These are phyloP conservation scores for Ogataea dorogensis DNA, from an alignment of 805 yeast genomes.

Conservation along the genomic window DNA sequence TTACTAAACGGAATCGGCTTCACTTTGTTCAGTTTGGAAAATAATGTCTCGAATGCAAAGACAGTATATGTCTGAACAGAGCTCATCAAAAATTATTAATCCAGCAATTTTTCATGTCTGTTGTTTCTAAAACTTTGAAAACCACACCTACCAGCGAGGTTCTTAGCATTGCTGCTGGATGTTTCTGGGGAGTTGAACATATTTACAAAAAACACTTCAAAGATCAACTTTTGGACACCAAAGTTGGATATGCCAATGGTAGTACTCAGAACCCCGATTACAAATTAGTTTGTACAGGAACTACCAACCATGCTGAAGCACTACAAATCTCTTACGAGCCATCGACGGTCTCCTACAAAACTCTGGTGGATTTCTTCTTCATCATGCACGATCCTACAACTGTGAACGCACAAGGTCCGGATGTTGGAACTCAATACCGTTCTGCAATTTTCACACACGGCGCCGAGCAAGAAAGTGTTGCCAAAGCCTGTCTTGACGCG, in stretches of 20 bases:
- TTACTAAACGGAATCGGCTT: slow-evolving; percentile 15
- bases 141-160: slow-evolving; percentile 43
- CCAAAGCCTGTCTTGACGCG: slow-evolving; percentile 43
- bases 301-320: slow-evolving; percentile 80
- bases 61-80: slow-evolving; percentile 36
- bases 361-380: slow-evolving; percentile 79
- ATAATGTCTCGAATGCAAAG: slow-evolving; percentile 40
- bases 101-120: slow-evolving; percentile 6
- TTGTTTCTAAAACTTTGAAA: slow-evolving; percentile 26
- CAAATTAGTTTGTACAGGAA: slow-evolving; percentile 69
- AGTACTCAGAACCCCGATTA: slow-evolving; percentile 53
- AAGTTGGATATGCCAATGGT: slow-evolving; percentile 94
- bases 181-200: slow-evolving; percentile 91
- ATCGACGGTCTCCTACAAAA: slow-evolving; percentile 49
- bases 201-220: slow-evolving; percentile 71
- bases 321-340: slow-evolving; percentile 85
- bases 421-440: slow-evolving; percentile 86
- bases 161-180: slow-evolving; percentile 60
- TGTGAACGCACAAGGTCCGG: slow-evolving; percentile 79
- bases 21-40: slow-evolving; percentile 26
- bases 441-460: slow-evolving; percentile 71
- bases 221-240: slow-evolving; percentile 65
- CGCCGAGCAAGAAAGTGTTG: slow-evolving; percentile 45
- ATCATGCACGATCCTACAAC: slow-evolving; percentile 95
- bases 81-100: slow-evolving; percentile 9